Evolutionary conservation across 1,284 basidiomycete species (phyloP).

Genomic region (Cryptococcus sp.): DNA sequence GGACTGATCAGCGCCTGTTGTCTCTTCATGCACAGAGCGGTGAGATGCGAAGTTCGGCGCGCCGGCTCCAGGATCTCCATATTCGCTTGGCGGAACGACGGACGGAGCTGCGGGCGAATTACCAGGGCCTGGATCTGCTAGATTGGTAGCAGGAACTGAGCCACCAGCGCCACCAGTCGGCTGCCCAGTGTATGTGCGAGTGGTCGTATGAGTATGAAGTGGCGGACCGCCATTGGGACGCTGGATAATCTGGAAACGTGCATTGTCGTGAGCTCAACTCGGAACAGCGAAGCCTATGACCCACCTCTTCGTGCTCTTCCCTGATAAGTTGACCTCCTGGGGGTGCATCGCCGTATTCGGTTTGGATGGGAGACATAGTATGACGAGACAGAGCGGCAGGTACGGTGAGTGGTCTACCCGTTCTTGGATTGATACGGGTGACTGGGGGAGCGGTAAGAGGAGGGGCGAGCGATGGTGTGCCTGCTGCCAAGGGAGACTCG

Average conservation of each 20-base stretch:
- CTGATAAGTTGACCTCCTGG: conserved; percentile 26
- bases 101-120: conserved; percentile 6
- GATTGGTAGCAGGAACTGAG: conserved; percentile 1
- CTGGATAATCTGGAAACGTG: conserved; percentile 30
- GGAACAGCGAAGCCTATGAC: not conserved
- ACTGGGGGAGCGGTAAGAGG: conserved; percentile 10
- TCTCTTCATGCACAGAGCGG: not conserved
- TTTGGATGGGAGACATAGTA: conserved; percentile 31
- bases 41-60: not conserved
- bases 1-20: not conserved
- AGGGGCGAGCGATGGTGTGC: not conserved
- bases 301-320: conserved; percentile 45
- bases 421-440: conserved; percentile 36
- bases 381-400: conserved; percentile 33
- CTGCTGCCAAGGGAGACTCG: too few species aligned
- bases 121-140: conserved; percentile 14
- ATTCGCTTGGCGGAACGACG: conserved; percentile 6
- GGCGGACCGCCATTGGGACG: conserved; percentile 34
- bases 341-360: conserved; percentile 9
- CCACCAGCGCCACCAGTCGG: conserved; percentile 14
- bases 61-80: not conserved
- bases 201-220: conserved; percentile 34
- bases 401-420: conserved; percentile 36
- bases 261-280: not conserved
- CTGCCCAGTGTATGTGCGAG: conserved; percentile 31